phyloP scores from a whole-genome alignment of 176 grass and related monocot species.

The Luzula sylvatica region DNA sequence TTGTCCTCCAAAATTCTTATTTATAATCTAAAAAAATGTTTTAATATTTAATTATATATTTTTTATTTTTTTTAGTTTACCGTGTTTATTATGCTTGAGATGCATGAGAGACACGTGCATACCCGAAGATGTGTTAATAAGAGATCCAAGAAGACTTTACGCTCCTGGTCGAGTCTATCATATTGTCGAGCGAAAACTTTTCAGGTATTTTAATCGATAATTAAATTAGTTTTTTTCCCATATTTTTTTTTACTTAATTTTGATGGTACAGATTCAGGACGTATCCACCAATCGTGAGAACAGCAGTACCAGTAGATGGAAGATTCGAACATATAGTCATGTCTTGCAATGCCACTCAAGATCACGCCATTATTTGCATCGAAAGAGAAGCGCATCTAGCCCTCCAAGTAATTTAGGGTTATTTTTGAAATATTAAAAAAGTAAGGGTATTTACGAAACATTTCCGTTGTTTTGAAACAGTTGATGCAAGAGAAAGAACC shows the following conservation, averaged over 20 bases:
- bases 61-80: conserved; percentile 49
- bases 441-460: background rate
- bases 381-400: conserved; percentile 72
- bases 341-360: conserved; percentile 86
- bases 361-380: conserved; percentile 82
- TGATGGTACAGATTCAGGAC: conserved; percentile 52
- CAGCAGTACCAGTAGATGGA: conserved; percentile 90
- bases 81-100: conserved; percentile 64
- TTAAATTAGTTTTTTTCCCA: no score
- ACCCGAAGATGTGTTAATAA: conserved; percentile 64
- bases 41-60: background rate
- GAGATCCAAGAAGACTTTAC: conserved; percentile 92
- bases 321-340: conserved; percentile 91
- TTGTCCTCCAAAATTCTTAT: no score
- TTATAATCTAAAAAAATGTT: no score
- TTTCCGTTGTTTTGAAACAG: conserved; percentile 21
- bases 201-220: conserved; percentile 37
- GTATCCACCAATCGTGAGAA: conserved; percentile 81
- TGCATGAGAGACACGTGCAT: conserved; percentile 87
- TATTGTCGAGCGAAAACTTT: conserved; percentile 78
- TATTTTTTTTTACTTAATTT: no score
- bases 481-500: conserved; percentile 60
- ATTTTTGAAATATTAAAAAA: background rate
- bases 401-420: background rate
- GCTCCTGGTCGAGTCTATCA: conserved; percentile 86